These are phyloP conservation scores for Thuidium tamariscinum DNA, from an alignment of 225 moss, liverwort and hornwort species.

Conservation along the genomic window DNA sequence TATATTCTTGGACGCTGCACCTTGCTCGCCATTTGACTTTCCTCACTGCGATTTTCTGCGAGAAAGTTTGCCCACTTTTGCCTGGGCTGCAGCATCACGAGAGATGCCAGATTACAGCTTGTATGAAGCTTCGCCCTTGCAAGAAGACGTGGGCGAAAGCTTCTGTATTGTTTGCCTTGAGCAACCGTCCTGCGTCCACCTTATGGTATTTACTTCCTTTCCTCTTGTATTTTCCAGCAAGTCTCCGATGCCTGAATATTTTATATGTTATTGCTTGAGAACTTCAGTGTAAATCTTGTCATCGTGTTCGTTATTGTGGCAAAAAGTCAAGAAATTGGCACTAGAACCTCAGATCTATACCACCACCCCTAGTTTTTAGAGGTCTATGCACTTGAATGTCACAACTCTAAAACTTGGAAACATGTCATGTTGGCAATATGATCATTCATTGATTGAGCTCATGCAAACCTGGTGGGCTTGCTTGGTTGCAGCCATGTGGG, in stretches of 20 bases:
- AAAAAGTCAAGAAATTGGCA: background rate
- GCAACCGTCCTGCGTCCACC: conserved; percentile 27
- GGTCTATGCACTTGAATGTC: background rate
- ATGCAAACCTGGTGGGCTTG: background rate
- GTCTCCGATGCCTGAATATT: background rate
- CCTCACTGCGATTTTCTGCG: conserved; percentile 30
- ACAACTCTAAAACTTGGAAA: background rate
- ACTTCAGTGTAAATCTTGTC: background rate
- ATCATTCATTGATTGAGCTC: background rate
- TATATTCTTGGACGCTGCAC: conserved; percentile 12
- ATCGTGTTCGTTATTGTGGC: background rate
- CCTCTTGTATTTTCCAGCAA: background rate
- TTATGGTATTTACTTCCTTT: conserved; percentile 10
- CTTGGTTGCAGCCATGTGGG: conserved; percentile 27
- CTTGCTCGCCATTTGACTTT: conserved; percentile 29
- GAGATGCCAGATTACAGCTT: conserved; percentile 25
- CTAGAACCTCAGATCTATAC: background rate
- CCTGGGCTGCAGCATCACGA: conserved; percentile 7
- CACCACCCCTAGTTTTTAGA: background rate
- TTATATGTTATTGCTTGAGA: background rate
- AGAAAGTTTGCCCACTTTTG: conserved; percentile 11
- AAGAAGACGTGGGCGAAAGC: conserved; percentile 20
- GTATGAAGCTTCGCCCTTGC: conserved; percentile 13
- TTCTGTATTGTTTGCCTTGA: conserved; percentile 37
- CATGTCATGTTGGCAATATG: background rate